Base-by-base conservation (phyloP, 345 rosid species). In the Adansonia digitata region DNA sequence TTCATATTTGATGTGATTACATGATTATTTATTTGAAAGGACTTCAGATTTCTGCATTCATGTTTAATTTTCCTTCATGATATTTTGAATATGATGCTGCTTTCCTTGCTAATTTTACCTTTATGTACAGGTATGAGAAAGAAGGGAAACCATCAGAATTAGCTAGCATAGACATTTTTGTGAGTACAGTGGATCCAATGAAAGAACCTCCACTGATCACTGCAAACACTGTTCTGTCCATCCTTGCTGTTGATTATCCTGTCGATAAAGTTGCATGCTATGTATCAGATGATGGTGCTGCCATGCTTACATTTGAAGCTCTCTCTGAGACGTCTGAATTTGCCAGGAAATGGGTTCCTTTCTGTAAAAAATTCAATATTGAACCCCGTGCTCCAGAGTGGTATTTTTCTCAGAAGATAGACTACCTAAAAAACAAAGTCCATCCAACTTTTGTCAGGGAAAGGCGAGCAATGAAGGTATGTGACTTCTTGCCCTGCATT, bases 301-400 rank as follows among this genome's bases (percentile, higher is more conserved):
- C 99, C 24, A 95, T 95, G 99, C 99, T 95, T 71, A 95, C 99
- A 22, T 95, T 95, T 62, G 99, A 95, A 82, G 98, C 99, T 60
- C 98, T 95, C 26, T 95, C 98, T 1, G 98, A 95, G 85, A 95
- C 99, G 13, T 92, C 99, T 1, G 98, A 93, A 77, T 95, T 95
- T 75, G 97, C 99, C 10, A 88, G 93, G 81, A 91, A 90, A 77
- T 95, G 99, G 99, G 99, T 95, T 64, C 99, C 99, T 48, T 95
- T 95, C 87, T 93, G 99, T 79, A 95, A 95, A 83, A 95, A 90
- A 61, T 91, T 64, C 67, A 84, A 81, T 71, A 89, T 95, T 27
- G 99, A 95, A 84, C 99, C 98, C n/a, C 94, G 99, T 37, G 99
- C 99, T 48, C 99, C 99, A 0, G 99, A 95, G 76, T 95, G 98